These are phyloP conservation scores for Dictyostelium firmibasis DNA, from an alignment of 78 protist species.

Conservation along the genomic window DNA sequence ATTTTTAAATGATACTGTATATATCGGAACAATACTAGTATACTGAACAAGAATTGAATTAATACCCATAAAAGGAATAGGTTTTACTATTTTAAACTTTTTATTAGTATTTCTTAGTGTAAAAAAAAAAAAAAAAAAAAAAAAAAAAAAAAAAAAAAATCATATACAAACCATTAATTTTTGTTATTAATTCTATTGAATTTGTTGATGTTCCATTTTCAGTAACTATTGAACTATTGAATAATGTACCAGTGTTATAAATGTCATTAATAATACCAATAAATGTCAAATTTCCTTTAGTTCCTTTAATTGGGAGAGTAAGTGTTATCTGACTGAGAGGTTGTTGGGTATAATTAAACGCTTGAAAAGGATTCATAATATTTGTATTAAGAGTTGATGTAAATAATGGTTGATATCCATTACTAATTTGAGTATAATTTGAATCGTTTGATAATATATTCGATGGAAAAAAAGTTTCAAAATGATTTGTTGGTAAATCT, in stretches of 20 bases:
- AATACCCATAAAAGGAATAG: no score
- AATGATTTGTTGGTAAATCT: not conserved
- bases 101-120: no score
- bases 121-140: no score
- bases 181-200: not conserved
- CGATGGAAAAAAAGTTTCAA: not conserved
- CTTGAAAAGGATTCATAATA: not conserved
- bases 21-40: no score
- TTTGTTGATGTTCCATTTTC: not conserved
- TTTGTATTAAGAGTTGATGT: not conserved
- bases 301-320: not conserved
- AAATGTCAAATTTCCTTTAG: not conserved
- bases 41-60: no score
- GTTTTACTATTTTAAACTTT: no score
- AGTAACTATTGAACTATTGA: not conserved
- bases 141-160: no score
- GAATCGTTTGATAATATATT: not conserved
- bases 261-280: not conserved
- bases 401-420: not conserved
- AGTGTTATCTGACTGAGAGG: not conserved
- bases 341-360: not conserved
- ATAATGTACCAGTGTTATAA: not conserved
- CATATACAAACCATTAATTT: not conserved
- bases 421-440: not conserved
- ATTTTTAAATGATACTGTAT: not conserved